These are phyloP conservation scores for Clitopilus passeckerianus DNA, from an alignment of 768 basidiomycete genomes.

Conservation along the genomic window DNA sequence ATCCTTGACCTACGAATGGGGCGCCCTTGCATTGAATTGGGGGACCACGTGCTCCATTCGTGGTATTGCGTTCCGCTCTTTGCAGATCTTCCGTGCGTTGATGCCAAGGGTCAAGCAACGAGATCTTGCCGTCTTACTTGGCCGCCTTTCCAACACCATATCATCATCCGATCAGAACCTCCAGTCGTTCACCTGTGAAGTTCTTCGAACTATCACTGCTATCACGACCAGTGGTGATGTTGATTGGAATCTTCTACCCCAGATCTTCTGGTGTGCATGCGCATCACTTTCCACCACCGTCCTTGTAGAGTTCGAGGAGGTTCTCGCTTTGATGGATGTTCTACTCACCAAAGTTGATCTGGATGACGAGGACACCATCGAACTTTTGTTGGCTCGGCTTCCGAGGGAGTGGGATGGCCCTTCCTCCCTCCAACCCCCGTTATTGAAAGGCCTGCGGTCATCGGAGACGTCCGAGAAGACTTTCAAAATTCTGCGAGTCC, in stretches of 20 bases:
- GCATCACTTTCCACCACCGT: slow-evolving; percentile 82
- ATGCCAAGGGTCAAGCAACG: slow-evolving; percentile 64
- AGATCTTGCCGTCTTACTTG: slow-evolving; percentile 75
- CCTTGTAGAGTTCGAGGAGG: slow-evolving; percentile 72
- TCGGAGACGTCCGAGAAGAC: slow-evolving; percentile 62
- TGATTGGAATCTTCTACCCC: slow-evolving; percentile 62
- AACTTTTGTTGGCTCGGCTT: slow-evolving; percentile 62
- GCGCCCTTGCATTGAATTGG: slow-evolving; percentile 76
- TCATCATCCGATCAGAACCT: slow-evolving; percentile 73
- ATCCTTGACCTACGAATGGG: slow-evolving; percentile 71
- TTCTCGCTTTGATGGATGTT: slow-evolving; percentile 57
- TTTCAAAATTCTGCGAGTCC: slow-evolving; percentile 59
- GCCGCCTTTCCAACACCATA: slow-evolving; percentile 79
- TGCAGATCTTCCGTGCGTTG: slow-evolving; percentile 85
- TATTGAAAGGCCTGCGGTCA: slow-evolving; percentile 79
- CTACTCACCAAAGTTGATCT: slow-evolving; percentile 69
- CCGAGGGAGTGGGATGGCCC: slow-evolving; percentile 70
- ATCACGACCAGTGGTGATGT: slow-evolving; percentile 53
- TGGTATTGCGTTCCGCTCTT: slow-evolving; percentile 78
- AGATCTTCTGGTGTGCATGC: slow-evolving; percentile 82
- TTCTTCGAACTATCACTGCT: slow-evolving; percentile 69
- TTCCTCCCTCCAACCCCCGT: slow-evolving; percentile 59
- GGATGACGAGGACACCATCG: slow-evolving; percentile 59
- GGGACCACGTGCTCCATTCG: slow-evolving; percentile 86
- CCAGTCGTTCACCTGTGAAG: slow-evolving; percentile 79